These are phyloP conservation scores for Didymella keratinophila DNA, from an alignment of 2,329 filamentous ascomycete species.

Conservation along the genomic window DNA sequence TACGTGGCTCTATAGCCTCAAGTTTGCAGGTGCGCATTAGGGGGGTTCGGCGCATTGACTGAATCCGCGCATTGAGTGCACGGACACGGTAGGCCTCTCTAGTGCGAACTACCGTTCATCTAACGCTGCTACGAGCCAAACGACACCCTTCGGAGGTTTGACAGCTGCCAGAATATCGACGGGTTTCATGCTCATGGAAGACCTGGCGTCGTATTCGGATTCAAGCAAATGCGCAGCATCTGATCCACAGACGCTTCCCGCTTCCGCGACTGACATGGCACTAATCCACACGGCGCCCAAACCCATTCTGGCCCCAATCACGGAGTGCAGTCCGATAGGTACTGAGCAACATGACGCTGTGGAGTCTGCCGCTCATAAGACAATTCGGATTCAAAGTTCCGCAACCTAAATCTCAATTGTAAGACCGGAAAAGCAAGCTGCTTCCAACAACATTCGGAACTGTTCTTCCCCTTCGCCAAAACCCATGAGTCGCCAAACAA, in stretches of 20 bases:
- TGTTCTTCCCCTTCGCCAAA: conserved; percentile 9
- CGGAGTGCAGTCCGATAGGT: conserved; percentile 23
- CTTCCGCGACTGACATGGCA: conserved; percentile 20
- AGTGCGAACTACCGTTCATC: conserved; percentile 14
- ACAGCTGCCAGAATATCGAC: conserved; percentile 2
- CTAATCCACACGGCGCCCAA: conserved; percentile 21
- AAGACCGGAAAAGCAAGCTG: conserved; percentile 9
- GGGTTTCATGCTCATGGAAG: neutral
- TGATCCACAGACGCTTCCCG: conserved; percentile 4
- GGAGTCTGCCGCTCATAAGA: conserved; percentile 16
- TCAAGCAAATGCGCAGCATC: conserved; percentile 5
- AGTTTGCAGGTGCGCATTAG: too few relatives aligned
- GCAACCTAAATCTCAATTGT: conserved; percentile 10
- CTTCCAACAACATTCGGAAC: conserved; percentile 19
- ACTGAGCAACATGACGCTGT: conserved; percentile 21
- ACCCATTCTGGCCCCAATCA: conserved; percentile 18
- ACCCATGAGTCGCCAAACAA: conserved; percentile 16
- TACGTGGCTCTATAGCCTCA: too few relatives aligned
- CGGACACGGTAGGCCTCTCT: too few relatives aligned
- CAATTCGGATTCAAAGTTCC: conserved; percentile 15
- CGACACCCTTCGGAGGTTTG: neutral
- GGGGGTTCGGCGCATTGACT: too few relatives aligned
- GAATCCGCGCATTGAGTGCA: too few relatives aligned
- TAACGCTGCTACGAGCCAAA: conserved; percentile 1
- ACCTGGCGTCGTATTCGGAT: conserved; percentile 1